Percentiles rank a stretch among this genome's conserved stretches.
Conservation (phyloP, 257 asterid genomes). For the Penstemon barbatus region DNA sequence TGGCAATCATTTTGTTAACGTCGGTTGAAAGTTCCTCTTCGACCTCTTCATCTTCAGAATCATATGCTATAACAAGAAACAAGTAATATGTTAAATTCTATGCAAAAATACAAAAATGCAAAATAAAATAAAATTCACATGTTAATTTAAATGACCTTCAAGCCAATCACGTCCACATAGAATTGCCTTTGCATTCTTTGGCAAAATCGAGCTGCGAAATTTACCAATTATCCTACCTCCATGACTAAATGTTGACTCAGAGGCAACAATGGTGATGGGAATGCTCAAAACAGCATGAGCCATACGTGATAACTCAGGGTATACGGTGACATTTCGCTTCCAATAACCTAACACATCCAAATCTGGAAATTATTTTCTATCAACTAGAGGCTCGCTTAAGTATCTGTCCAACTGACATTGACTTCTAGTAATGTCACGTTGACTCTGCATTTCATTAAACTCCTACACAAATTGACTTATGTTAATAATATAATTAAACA, state of each 20-base stretch:
- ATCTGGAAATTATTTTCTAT: not conserved
- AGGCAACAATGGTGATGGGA: not conserved
- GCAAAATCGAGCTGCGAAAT: not conserved
- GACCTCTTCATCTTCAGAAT: not conserved
- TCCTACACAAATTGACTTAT: not conserved
- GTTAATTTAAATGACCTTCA: not conserved
- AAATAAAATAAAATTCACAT: too few species aligned
- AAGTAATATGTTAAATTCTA: not conserved
- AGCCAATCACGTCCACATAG: not conserved
- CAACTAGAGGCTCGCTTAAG: not conserved
- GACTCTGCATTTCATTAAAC: not conserved
- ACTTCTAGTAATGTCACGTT: not conserved
- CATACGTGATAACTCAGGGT: not conserved
- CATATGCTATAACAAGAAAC: not conserved
- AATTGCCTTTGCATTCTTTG: not conserved
- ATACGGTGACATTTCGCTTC: not conserved
- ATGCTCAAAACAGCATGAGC: not conserved
- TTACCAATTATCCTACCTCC: not conserved
- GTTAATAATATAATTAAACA: not conserved
- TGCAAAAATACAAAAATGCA: not conserved
- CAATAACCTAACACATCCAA: not conserved
- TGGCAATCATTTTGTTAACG: not conserved
- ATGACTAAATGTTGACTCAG: constrained; percentile 8
- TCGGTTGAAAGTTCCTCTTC: not conserved
- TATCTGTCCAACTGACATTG: not conserved